Evolutionary conservation across 2,329 filamentous ascomycete genomes (phyloP).

Genomic region (Fusarium odoratissimum): DNA sequence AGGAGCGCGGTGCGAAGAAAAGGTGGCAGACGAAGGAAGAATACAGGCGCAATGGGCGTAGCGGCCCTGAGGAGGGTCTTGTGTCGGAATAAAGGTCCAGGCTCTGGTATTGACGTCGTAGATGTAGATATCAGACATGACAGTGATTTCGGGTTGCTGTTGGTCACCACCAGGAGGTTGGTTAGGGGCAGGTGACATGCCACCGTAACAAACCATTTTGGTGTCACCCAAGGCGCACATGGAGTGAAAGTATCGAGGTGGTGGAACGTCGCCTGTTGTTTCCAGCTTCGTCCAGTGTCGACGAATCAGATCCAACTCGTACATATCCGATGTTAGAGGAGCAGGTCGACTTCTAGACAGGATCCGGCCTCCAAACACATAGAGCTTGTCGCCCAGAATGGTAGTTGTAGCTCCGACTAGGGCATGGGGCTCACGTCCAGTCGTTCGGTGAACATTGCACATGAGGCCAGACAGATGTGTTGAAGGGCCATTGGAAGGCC

Average conservation of each 20-base stretch:
- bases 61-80: conserved; percentile 88
- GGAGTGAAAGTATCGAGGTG: conserved; percentile 96
- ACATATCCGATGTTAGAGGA: conserved; percentile 88
- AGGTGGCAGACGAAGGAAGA: conserved; percentile 86
- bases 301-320: conserved; percentile 90
- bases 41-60: conserved; percentile 98
- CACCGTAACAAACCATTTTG: conserved; percentile 97
- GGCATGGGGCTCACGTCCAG: conserved; percentile 89
- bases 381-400: conserved; percentile 93
- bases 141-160: conserved; percentile 85
- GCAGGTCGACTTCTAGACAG: conserved; percentile 83
- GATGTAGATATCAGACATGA: conserved; percentile 98
- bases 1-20: conserved; percentile 85
- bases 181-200: conserved; percentile 85
- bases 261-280: conserved; percentile 84
- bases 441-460: conserved; percentile 84
- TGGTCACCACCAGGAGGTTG: conserved; percentile 59
- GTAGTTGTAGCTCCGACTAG: conserved; percentile 96
- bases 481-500: conserved; percentile 60
- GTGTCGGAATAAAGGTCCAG: conserved; percentile 86
- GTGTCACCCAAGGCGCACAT: conserved; percentile 93
- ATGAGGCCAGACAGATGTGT: conserved; percentile 73
- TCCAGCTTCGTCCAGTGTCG: conserved; percentile 95
- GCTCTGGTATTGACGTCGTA: conserved; percentile 85
- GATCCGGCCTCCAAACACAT: conserved; percentile 93